phyloP scores from a whole-genome alignment of 129 eudicot species.

The Silybum marianum region DNA sequence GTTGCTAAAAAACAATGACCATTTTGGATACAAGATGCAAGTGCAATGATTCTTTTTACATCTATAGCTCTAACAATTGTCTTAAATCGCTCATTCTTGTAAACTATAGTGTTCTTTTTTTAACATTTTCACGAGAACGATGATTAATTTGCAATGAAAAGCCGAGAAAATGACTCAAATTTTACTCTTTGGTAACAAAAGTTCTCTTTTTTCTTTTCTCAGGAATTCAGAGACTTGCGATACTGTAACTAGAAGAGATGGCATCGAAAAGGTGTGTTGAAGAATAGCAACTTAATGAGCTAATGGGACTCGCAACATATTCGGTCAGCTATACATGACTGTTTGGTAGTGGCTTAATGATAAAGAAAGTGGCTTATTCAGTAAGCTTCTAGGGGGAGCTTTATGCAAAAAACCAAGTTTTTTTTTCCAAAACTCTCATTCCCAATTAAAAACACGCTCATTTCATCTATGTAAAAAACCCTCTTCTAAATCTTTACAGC shows the following conservation, averaged over 20 bases:
- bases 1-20: background rate
- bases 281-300: background rate
- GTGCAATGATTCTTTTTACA: background rate
- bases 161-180: background rate
- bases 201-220: background rate
- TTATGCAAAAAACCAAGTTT: too few species aligned
- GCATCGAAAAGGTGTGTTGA: slow-evolving; percentile 4
- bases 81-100: background rate
- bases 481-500: too few species aligned
- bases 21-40: background rate
- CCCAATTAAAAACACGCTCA: too few species aligned
- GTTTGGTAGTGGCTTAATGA: too few species aligned
- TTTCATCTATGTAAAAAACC: too few species aligned
- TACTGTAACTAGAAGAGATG: slow-evolving; percentile 19
- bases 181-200: background rate
- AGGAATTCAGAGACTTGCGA: background rate
- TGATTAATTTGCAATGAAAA: background rate
- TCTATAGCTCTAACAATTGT: background rate
- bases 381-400: too few species aligned
- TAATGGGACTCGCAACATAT: too few species aligned
- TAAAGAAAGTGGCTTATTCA: too few species aligned
- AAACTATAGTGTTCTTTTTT: background rate
- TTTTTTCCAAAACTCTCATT: too few species aligned
- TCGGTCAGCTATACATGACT: too few species aligned
- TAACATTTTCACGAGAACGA: slow-evolving; percentile 1